Evolutionary conservation across 768 basidiomycete species (phyloP), one percentile per base, ranked within the genome.

Genomic region (Daedaleopsis nitida): DNA sequence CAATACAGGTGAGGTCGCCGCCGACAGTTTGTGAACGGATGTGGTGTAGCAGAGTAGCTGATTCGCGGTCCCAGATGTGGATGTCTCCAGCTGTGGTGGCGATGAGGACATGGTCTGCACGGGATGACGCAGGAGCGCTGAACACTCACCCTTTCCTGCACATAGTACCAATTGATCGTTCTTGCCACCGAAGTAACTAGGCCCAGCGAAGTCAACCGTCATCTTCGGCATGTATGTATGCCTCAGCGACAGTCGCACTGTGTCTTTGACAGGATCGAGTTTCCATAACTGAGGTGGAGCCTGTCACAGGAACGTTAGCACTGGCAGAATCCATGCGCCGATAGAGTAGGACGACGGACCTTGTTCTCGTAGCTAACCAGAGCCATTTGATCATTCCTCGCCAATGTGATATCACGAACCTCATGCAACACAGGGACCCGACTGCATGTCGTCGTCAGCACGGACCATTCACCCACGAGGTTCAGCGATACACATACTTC

Each of bases 1-100:
- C 88, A 43, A 92, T 83, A 62, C 88, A 89, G 10, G 92, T 92
- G 60, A 93, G 69, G 68, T 92, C 90, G 5, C 77, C 77, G 24
- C 87, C 88, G 4, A 67, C 54, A 21, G 65, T 67, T 68, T 86
- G 87, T 32, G 85, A 81, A 14, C 82, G 84, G 65, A 94, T 80
- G 63, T 86, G 82, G 63, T 91, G 90, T 3, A 94, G 77, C 1
- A 91, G 75, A 9, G 84, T 80, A 6, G 83, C 92, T 12, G 88
- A 88, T 74, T 92, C 90, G 60, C 86, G 84, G 68, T 94, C 92
- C 92, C 92, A 94, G 13, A 93, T 89, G 68, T 91, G 87, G 14
- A 94, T 86, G 67, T 92, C 89, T 5, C 92, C 92, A 62, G 83
- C 91, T 92, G 61, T 32, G 27, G 27, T 7, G 27, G 27, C 27